Base-by-base conservation (phyloP, 345 rosid genomes). In the Nephelium lappaceum region DNA sequence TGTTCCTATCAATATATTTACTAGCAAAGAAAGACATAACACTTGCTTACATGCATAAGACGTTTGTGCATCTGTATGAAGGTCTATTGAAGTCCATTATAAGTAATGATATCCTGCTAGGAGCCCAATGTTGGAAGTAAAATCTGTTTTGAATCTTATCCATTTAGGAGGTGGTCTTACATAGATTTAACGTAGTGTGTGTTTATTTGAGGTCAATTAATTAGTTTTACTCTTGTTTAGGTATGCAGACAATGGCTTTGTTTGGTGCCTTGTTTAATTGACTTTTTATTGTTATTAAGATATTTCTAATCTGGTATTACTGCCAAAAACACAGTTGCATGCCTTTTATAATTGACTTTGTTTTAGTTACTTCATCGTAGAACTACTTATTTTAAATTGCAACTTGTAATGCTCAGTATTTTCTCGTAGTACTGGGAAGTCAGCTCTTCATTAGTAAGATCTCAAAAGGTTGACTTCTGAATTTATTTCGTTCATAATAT, bases 401-500 rank as follows among this genome's bases (percentile, higher is more conserved):
- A n/a, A 12, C 27, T 64, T 62, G 61, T 36, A 63, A 19, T 45
- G 27, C 61, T 42, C 69, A 45, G 42, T 18, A n/a, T 15, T n/a
- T 42, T 49, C 31, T 66, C 66, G 5, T 51, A 15, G 1, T 66
- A 16, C 24, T 19, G 47, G 23, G 27, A 76, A 38, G 38, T 67
- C 71, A 49, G 21, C 55, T 49, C 19, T 66, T 51, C 24, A n/a
- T 38, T 39, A 3, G 53, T 53, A 49, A 38, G 12, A 76, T 8
- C 25, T 43, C 58, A 41, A 23, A 47, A 60, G 19, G 77, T 66
- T 77, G 24, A 53, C 63, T 57, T 55, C 58, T 64, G 55, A 74
- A 43, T 61, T 43, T 74, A 15, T 43, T 73, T 47, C 27, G 69
- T 78, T 78, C 67, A 76, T 77, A 83, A 72, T 69, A 74, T 85